A percentile compares a stretch with the other conserved stretches of the same genome.
phyloP scores from a whole-genome alignment of 176 grass and related monocot genomes.

The Rhynchospora tenuis region DNA sequence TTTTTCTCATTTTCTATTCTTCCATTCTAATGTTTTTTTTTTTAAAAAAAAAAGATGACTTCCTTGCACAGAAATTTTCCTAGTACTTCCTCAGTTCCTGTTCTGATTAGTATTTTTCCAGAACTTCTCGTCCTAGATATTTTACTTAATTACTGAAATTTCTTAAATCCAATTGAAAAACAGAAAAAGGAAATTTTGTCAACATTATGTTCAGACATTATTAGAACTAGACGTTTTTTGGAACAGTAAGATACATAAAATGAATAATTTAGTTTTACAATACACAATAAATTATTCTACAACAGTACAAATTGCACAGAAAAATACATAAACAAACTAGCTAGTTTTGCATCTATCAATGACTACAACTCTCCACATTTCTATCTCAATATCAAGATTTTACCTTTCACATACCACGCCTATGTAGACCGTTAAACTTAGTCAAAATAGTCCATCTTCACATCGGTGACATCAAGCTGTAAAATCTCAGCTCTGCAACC shows the following conservation, averaged over 20 bases:
- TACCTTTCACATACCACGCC: background rate
- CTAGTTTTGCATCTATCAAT: background rate
- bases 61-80: too few relatives aligned
- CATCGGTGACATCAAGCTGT: slow-evolving; percentile 81
- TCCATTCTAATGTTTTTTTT: too few relatives aligned
- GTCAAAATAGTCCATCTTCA: slow-evolving; percentile 75
- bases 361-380: background rate
- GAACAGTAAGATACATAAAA: background rate
- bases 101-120: too few relatives aligned
- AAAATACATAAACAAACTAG: background rate
- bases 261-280: background rate
- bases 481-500: slow-evolving; percentile 77
- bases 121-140: too few relatives aligned
- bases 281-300: background rate
- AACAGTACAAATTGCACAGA: background rate
- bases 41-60: too few relatives aligned
- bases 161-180: too few relatives aligned
- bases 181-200: too few relatives aligned
- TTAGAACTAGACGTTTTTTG: background rate
- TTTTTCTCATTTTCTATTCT: too few relatives aligned
- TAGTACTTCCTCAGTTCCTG: too few relatives aligned
- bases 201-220: background rate
- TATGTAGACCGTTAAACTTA: background rate
- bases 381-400: background rate
- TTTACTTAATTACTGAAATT: too few relatives aligned